Evolutionary conservation across 306 rosid species (phyloP), one percentile per base, ranked within the genome.

Genomic region (Pterocarpus santalinus): DNA sequence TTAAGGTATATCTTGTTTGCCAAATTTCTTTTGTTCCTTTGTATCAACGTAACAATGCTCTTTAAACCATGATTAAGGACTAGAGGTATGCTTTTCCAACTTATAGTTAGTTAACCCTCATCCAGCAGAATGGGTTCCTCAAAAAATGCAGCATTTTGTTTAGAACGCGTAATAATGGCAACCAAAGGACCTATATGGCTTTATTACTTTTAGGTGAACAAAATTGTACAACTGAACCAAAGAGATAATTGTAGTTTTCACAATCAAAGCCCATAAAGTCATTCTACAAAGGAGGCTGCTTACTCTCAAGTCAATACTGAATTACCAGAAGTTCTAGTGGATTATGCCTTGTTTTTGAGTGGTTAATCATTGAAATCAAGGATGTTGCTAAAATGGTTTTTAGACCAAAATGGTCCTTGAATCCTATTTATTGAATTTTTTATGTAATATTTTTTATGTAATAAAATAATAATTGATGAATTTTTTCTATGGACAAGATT

Each of bases 281-380:
- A 22, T 22, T 76, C 36, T 76, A 62, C 41, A 16, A 62, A n/a
- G 62, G 62, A 62, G 39, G 34, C 13, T 75, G 62, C 13, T 15
- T 62, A 15, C 36, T 75, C 71, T 75, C 22, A 62, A 62, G 11
- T 75, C 22, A 62, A 62, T 17, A 11, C 35, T n/a, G 22, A 34
- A 12, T 32, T 52, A 57, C 32, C 55, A 17, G 44, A 39, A 28
- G 2, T 49, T 76, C 3, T 5, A 51, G 33, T 53, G 32, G 55
- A 61, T 57, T 9, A 1, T 69, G 28, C 76, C 47, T 68, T 65
- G 17, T 32, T 56, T 57, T 57, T 14, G 43, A 22, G 61, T 41
- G 69, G 57, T 55, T 46, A 68, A 33, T 69, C 28, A 22, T 22
- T 22, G 28, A 22, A 22, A 22, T 22, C 28, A 22, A 22, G 28